A percentile compares a stretch with the other conserved stretches of the same genome.
These are phyloP conservation scores for Ramalina intermedia DNA, from an alignment of 495 filamentous ascomycete genomes.

Conservation along the genomic window DNA sequence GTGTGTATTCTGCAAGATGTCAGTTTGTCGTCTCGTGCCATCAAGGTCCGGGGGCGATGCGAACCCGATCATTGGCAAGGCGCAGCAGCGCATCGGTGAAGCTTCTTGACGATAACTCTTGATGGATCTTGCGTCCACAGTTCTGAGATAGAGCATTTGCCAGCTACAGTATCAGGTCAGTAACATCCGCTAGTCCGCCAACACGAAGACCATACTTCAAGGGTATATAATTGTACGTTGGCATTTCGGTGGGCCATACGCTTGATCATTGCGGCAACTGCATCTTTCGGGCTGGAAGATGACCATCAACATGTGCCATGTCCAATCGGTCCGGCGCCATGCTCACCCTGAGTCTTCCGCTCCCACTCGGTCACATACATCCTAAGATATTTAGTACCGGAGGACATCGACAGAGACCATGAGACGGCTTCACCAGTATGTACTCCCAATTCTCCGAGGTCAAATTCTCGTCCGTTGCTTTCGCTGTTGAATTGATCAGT, in stretches of 20 bases:
- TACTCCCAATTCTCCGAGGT: slow-evolving; percentile 97
- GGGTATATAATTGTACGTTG: slow-evolving; percentile 96
- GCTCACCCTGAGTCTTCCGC: slow-evolving; percentile 46
- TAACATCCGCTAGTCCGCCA: background rate
- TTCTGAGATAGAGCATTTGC: slow-evolving; percentile 92
- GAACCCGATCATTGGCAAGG: slow-evolving; percentile 70
- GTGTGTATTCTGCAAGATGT: slow-evolving; percentile 61
- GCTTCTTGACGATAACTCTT: slow-evolving; percentile 82
- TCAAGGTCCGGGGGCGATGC: background rate
- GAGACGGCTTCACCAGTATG: slow-evolving; percentile 50
- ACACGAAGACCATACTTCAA: slow-evolving; percentile 49
- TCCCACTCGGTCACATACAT: slow-evolving; percentile 89
- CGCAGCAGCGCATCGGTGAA: slow-evolving; percentile 91
- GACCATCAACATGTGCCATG: slow-evolving; percentile 11
- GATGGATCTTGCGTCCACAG: slow-evolving; percentile 80
- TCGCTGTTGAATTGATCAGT: slow-evolving; percentile 42
- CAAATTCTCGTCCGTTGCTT: slow-evolving; percentile 97
- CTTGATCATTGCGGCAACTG: slow-evolving; percentile 88
- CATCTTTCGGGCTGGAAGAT: slow-evolving; percentile 60
- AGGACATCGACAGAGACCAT: background rate
- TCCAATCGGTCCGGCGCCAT: background rate
- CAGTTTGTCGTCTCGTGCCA: background rate
- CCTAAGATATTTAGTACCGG: slow-evolving; percentile 27
- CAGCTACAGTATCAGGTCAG: slow-evolving; percentile 32
- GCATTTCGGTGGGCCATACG: slow-evolving; percentile 92